These are phyloP conservation scores for Candida maris DNA, from an alignment of 805 yeast species.

Conservation along the genomic window DNA sequence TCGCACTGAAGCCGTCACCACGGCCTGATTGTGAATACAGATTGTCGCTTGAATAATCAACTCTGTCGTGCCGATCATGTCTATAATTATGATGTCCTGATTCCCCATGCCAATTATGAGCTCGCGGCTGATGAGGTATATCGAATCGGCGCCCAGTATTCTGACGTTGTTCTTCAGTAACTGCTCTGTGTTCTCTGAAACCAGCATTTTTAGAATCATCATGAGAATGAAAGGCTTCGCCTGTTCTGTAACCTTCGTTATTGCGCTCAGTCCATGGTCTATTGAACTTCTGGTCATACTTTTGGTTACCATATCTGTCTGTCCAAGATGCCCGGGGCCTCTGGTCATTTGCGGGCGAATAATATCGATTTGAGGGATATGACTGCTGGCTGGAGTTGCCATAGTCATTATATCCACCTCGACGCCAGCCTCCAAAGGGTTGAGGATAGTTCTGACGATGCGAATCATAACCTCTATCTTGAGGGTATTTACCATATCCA, in stretches of 20 bases:
- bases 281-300: not conserved
- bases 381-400: too few relatives aligned
- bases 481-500: constrained; percentile 1
- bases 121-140: not conserved
- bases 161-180: not conserved
- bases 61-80: not conserved
- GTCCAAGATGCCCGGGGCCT: not conserved
- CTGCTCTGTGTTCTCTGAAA: not conserved
- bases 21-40: constrained; percentile 14
- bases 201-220: not conserved
- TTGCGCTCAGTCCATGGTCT: not conserved
- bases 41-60: constrained; percentile 6
- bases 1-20: constrained; percentile 14
- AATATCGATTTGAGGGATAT: too few relatives aligned
- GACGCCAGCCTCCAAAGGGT: not conserved
- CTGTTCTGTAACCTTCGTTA: not conserved
- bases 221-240: too few relatives aligned
- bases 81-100: constrained; percentile 1
- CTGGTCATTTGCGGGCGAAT: not conserved
- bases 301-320: constrained; percentile 1
- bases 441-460: not conserved
- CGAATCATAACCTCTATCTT: not conserved
- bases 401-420: not conserved
- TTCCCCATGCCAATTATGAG: not conserved
- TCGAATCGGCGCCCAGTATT: not conserved